phyloP scores from a whole-genome alignment of 2,329 filamentous ascomycete species.

The Cladorrhinum sp. region DNA sequence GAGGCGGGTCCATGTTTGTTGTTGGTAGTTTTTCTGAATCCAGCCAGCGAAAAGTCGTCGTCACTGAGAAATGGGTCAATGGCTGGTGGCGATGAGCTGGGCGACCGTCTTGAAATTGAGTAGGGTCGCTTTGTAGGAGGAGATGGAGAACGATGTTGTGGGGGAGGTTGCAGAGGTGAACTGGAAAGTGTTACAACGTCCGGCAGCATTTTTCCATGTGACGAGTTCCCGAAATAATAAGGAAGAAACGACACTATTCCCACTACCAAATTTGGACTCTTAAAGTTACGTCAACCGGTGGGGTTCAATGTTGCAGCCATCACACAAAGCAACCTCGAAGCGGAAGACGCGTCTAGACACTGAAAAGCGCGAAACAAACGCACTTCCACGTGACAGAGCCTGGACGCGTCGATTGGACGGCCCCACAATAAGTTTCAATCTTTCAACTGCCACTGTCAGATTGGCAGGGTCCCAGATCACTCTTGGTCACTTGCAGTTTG shows the following conservation, averaged over 20 bases:
- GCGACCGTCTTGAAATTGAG: background rate
- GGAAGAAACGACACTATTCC: too few relatives aligned
- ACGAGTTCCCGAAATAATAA: too few relatives aligned
- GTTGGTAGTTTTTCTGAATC: background rate
- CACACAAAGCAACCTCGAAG: background rate
- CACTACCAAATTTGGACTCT: too few relatives aligned
- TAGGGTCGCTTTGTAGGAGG: background rate
- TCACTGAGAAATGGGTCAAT: background rate
- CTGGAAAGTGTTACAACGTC: conserved; percentile 24
- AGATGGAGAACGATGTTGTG: background rate
- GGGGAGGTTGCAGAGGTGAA: background rate
- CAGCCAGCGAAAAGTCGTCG: background rate
- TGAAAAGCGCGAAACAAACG: conserved; percentile 21
- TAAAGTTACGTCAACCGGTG: background rate
- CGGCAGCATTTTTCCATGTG: conserved; percentile 16
- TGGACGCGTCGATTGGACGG: background rate
- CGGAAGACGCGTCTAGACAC: conserved; percentile 17
- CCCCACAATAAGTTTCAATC: background rate
- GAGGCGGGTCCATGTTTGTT: background rate
- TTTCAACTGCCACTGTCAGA: background rate
- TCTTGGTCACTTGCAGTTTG: background rate
- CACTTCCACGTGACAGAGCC: conserved; percentile 22
- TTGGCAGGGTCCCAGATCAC: background rate
- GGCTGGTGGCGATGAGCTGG: background rate
- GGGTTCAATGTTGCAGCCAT: background rate